Conservation (phyloP, 169 alveolate species). For the Cryptosporidium meleagridis region DNA sequence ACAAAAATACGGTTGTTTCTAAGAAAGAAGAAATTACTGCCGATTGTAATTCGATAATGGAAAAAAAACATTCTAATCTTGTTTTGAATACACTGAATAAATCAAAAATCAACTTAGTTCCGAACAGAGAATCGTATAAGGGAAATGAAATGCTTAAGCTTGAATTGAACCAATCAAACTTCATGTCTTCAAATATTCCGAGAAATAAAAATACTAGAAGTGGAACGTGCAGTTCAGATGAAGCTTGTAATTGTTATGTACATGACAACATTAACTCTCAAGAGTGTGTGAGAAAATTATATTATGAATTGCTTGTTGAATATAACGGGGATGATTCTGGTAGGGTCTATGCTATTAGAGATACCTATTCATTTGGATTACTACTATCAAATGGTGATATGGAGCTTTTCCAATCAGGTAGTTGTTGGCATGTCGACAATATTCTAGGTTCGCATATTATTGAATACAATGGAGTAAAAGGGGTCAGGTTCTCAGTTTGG, state of each 20-base stretch:
- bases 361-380: conserved; percentile 79
- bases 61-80: neutral
- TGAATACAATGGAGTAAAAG: conserved; percentile 78
- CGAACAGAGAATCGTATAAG: neutral
- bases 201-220: neutral
- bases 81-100: neutral
- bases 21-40: neutral
- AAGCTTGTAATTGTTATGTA: conserved; percentile 57
- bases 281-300: conserved; percentile 56
- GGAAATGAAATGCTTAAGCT: neutral
- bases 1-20: neutral
- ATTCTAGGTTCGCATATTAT: conserved; percentile 79
- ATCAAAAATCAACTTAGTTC: neutral
- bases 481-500: conserved; percentile 83
- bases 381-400: conserved; percentile 76
- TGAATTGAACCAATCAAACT: neutral
- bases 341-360: conserved; percentile 54
- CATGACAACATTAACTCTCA: conserved; percentile 55
- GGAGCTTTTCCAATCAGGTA: conserved; percentile 81
- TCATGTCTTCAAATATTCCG: conserved; percentile 9
- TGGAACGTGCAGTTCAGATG: conserved; percentile 31
- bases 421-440: conserved; percentile 84
- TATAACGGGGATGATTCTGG: conserved; percentile 73
- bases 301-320: conserved; percentile 75
- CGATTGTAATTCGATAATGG: neutral